These are phyloP conservation scores for Parafenestella ontariensis DNA, from an alignment of 2,329 filamentous ascomycete genomes.

Conservation along the genomic window DNA sequence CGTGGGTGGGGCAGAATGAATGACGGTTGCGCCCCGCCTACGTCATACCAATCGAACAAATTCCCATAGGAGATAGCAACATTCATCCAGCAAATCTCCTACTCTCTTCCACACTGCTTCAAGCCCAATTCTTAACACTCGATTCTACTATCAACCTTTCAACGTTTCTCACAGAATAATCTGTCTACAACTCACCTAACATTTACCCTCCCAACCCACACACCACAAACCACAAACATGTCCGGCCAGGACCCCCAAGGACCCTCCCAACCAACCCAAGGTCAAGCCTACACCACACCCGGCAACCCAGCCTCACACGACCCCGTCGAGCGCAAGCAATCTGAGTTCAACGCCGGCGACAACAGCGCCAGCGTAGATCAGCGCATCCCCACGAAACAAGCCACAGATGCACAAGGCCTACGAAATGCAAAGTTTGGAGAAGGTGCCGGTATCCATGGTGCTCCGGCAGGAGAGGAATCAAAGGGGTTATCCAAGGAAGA, in stretches of 20 bases:
- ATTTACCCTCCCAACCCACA: not conserved
- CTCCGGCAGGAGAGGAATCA: conserved; percentile 53
- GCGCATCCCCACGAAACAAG: conserved; percentile 49
- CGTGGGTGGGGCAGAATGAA: conserved; percentile 25
- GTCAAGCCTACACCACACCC: conserved; percentile 55
- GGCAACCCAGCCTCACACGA: conserved; percentile 55
- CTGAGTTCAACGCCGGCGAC: conserved; percentile 45
- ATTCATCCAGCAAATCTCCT: not conserved
- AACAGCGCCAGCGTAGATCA: conserved; percentile 19
- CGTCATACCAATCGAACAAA: conserved; percentile 31
- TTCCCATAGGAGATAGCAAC: conserved; percentile 5
- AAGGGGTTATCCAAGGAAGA: conserved; percentile 50
- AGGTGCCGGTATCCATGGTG: conserved; percentile 52
- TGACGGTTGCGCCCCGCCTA: conserved; percentile 37
- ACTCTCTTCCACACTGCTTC: not conserved
- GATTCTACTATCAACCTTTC: no score
- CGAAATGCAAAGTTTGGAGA: conserved; percentile 40
- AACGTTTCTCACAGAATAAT: not conserved
- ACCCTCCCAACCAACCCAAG: conserved; percentile 53
- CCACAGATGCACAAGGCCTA: conserved; percentile 47
- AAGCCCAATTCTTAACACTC: not conserved
- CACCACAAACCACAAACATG: conserved; percentile 32
- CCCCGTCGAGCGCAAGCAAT: conserved; percentile 47
- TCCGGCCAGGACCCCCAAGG: conserved; percentile 50
- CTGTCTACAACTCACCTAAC: not conserved